Percentiles rank a stretch among this genome's conserved stretches.
Evolutionary conservation across 106 monocot genomes (phyloP).

Genomic region (Dendrobium officinale): DNA sequence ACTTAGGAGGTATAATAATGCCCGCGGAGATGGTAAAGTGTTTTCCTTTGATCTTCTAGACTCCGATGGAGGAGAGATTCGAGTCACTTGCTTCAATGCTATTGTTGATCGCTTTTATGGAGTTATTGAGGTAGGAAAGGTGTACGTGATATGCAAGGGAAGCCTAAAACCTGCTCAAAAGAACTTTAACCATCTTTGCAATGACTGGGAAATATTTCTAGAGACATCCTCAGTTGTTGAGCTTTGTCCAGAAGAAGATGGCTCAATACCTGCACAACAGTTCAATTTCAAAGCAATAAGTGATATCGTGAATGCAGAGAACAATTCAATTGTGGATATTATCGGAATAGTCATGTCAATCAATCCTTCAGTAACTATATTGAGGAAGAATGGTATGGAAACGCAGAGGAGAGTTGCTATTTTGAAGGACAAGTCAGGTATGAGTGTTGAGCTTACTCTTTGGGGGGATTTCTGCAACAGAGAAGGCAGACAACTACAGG

Average conservation of each 20-base stretch:
- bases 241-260: slow-evolving; percentile 68
- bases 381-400: slow-evolving; percentile 97
- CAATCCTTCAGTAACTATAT: slow-evolving; percentile 66
- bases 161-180: slow-evolving; percentile 82
- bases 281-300: slow-evolving; percentile 70
- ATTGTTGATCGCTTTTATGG: slow-evolving; percentile 76
- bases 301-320: slow-evolving; percentile 68
- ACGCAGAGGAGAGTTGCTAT: slow-evolving; percentile 70
- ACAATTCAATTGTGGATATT: slow-evolving; percentile 81
- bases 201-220: slow-evolving; percentile 89
- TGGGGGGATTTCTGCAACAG: slow-evolving; percentile 96
- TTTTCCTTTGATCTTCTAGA: slow-evolving; percentile 99
- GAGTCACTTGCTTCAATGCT: slow-evolving; percentile 87
- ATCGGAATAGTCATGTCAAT: slow-evolving; percentile 62
- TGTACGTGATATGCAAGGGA: slow-evolving; percentile 84
- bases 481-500: slow-evolving; percentile 64
- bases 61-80: slow-evolving; percentile 90
- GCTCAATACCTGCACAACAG: slow-evolving; percentile 69
- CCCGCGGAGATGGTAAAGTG: slow-evolving; percentile 94
- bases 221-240: slow-evolving; percentile 68
- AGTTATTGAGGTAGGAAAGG: slow-evolving; percentile 70
- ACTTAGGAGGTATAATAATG: slow-evolving; percentile 72
- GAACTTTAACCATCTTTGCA: slow-evolving; percentile 84
- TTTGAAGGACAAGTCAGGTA: slow-evolving; percentile 73
- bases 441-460: slow-evolving; percentile 86